Evolutionary conservation across 2,329 filamentous ascomycete species (phyloP).

Genomic region (Didymella arachidicola): DNA sequence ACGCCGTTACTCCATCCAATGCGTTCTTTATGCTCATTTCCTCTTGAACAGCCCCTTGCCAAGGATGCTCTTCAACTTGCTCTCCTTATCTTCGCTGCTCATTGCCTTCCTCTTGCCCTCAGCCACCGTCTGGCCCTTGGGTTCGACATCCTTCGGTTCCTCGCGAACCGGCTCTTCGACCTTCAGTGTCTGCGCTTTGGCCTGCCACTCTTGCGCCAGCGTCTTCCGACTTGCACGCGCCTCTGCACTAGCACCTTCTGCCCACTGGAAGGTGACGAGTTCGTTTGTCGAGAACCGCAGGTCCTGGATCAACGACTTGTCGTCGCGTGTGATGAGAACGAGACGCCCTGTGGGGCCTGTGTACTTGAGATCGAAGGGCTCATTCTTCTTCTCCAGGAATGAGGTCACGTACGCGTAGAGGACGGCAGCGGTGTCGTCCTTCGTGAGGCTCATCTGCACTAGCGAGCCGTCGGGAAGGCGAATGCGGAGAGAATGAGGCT

Average conservation of each 20-base stretch:
- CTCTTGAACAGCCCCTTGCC: conserved; percentile 48
- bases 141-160: conserved; percentile 11
- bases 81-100: conserved; percentile 50
- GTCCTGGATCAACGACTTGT: conserved; percentile 71
- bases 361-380: conserved; percentile 76
- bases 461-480: conserved; percentile 88
- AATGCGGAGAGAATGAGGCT: conserved; percentile 75
- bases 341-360: conserved; percentile 62
- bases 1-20: conserved; percentile 2
- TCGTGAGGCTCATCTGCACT: conserved; percentile 74
- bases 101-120: conserved; percentile 46
- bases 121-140: conserved; percentile 29
- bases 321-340: conserved; percentile 53
- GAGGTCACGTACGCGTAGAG: conserved; percentile 78
- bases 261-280: conserved; percentile 80
- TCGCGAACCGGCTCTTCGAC: conserved; percentile 62
- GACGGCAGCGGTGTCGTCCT: conserved; percentile 71
- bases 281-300: conserved; percentile 75
- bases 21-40: conserved; percentile 21
- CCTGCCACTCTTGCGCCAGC: conserved; percentile 65
- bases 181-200: conserved; percentile 71
- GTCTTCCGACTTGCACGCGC: conserved; percentile 64
- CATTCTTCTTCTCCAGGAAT: conserved; percentile 70
- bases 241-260: conserved; percentile 65
- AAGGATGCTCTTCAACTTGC: conserved; percentile 51